Evolutionary conservation across 306 rosid species (phyloP).

Genomic region (Casuarina glauca): DNA sequence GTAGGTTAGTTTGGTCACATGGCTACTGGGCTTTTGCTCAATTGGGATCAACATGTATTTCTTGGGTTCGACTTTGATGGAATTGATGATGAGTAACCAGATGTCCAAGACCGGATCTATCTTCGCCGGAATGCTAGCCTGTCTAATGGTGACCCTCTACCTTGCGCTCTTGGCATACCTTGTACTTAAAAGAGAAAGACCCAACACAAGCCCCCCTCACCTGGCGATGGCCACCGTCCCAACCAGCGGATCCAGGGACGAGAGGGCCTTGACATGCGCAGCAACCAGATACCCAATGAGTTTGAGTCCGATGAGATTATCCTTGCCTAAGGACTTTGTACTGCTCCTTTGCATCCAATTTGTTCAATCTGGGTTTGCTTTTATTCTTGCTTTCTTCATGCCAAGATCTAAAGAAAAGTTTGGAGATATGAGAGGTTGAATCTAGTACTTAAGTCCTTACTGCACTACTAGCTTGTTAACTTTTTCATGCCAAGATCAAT

Average conservation of each 20-base stretch:
- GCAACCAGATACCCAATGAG: not conserved
- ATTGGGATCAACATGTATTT: slow-evolving; percentile 19
- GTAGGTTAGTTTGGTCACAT: slow-evolving; percentile 4
- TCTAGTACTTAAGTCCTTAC: no score
- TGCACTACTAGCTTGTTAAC: no score
- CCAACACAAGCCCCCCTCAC: not conserved
- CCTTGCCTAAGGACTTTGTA: not conserved
- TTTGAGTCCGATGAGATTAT: not conserved
- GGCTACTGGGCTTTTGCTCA: slow-evolving; percentile 9
- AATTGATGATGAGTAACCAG: not conserved
- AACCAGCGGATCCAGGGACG: not conserved
- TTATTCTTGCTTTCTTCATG: no score
- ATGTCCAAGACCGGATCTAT: not conserved
- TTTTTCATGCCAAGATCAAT: no score
- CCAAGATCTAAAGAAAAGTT: no score
- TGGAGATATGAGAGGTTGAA: no score
- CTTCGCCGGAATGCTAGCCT: slow-evolving; percentile 3
- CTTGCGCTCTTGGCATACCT: not conserved
- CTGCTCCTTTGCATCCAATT: no score
- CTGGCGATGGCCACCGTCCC: not conserved
- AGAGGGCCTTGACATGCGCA: not conserved
- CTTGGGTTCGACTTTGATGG: slow-evolving; percentile 11
- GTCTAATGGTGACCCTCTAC: slow-evolving; percentile 8
- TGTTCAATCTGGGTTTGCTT: no score
- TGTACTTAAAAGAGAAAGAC: not conserved